Conservation (phyloP, 495 filamentous ascomycete species). For the Xylaria curta region DNA sequence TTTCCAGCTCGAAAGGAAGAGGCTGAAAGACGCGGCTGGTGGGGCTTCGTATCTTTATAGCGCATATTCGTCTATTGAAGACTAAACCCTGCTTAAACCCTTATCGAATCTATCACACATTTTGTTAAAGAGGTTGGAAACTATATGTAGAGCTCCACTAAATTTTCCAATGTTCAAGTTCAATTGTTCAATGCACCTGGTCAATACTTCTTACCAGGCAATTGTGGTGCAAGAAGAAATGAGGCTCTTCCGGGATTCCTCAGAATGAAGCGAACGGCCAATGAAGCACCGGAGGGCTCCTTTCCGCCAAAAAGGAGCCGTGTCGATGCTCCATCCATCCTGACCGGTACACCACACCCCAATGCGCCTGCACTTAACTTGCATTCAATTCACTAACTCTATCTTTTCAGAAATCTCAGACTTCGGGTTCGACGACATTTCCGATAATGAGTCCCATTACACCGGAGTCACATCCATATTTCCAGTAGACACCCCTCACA, state of each 20-base stretch:
- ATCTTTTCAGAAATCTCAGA: constrained; percentile 21
- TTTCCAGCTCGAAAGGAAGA: constrained; percentile 24
- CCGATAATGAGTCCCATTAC: constrained; percentile 54
- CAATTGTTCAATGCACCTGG: background rate
- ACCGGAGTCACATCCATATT: constrained; percentile 36
- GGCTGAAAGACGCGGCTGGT: constrained; percentile 31
- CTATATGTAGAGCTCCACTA: constrained; percentile 17
- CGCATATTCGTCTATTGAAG: background rate
- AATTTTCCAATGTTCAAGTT: constrained; percentile 2
- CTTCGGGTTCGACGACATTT: constrained; percentile 28
- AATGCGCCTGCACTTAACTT: background rate
- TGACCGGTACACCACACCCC: constrained; percentile 10
- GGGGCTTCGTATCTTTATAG: background rate
- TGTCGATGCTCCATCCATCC: background rate
- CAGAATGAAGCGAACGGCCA: constrained; percentile 41
- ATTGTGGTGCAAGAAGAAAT: constrained; percentile 12
- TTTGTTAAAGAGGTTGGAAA: background rate
- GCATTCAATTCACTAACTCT: constrained; percentile 20
- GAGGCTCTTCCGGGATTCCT: background rate
- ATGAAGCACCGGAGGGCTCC: constrained; percentile 25
- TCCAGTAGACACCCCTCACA: constrained; percentile 56
- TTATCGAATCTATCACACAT: constrained; percentile 8
- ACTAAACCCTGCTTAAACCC: background rate
- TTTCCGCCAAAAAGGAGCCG: constrained; percentile 25
- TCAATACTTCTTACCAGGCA: background rate